Conservation (phyloP, 176 grass and related monocot species). For the Paspalum vaginatum region DNA sequence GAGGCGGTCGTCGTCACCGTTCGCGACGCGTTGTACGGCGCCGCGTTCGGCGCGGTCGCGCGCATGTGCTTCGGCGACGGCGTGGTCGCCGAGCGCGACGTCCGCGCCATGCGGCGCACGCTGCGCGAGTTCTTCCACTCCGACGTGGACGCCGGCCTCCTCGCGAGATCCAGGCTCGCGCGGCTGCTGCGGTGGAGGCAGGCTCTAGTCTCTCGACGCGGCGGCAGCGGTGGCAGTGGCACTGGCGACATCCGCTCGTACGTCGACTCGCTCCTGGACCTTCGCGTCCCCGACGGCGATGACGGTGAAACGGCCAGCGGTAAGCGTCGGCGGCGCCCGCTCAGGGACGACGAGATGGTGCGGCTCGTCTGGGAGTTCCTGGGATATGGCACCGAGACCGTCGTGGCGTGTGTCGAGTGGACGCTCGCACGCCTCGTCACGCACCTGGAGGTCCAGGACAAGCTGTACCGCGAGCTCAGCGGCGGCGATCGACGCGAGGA, state of each 20-base stretch:
- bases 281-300: not conserved
- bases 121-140: not conserved
- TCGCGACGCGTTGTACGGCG: not conserved
- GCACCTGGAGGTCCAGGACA: not conserved
- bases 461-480: not conserved
- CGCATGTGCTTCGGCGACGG: not conserved
- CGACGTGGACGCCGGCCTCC: not conserved
- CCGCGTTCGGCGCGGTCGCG: not conserved
- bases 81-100: not conserved
- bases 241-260: not conserved
- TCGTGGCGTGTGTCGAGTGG: not conserved
- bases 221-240: rapidly evolving
- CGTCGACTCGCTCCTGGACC: not conserved
- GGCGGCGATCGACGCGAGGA: not conserved
- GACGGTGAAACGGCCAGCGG: not conserved
- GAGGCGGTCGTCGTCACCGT: not conserved
- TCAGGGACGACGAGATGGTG: not conserved
- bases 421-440: not conserved
- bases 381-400: not conserved
- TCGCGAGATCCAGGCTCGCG: not conserved
- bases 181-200: not conserved
- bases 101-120: not conserved
- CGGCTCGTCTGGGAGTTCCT: conserved; percentile 8
- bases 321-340: not conserved
- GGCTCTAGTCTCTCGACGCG: too few species aligned